These are phyloP conservation scores for Leucocoprinus leucothites DNA, from an alignment of 768 basidiomycete genomes.

Conservation along the genomic window DNA sequence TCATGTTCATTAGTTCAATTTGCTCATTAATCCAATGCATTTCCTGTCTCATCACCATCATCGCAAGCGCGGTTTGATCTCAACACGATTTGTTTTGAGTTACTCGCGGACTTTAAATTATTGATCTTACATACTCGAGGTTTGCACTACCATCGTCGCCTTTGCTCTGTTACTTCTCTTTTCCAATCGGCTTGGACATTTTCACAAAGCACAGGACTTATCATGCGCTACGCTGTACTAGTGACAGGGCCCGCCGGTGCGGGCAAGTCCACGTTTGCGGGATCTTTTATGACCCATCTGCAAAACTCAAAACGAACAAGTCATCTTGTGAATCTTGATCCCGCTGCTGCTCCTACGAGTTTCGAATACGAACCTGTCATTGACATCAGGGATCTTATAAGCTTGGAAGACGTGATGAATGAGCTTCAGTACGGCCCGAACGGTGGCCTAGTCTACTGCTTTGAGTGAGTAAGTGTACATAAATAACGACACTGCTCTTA, in stretches of 20 bases:
- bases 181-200: no score
- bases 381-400: conserved; percentile 92
- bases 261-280: conserved; percentile 94
- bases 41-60: no score
- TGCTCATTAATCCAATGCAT: no score
- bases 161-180: no score
- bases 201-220: no score
- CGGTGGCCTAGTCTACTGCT: conserved; percentile 96
- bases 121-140: no score
- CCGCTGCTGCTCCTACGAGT: conserved; percentile 80
- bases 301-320: conserved; percentile 75
- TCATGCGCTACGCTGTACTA: conserved; percentile 86
- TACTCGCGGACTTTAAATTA: no score
- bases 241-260: conserved; percentile 97
- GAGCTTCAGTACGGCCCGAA: conserved; percentile 96
- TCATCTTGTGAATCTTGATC: conserved; percentile 97
- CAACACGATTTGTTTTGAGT: neutral
- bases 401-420: conserved; percentile 92
- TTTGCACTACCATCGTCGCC: no score
- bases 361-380: conserved; percentile 92
- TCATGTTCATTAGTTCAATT: neutral
- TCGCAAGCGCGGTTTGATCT: no score
- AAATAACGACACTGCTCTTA: neutral
- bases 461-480: conserved; percentile 86
- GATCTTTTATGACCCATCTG: conserved; percentile 86